Evolutionary conservation across 768 basidiomycete genomes (phyloP).

Genomic region (Lactarius akahatsu): DNA sequence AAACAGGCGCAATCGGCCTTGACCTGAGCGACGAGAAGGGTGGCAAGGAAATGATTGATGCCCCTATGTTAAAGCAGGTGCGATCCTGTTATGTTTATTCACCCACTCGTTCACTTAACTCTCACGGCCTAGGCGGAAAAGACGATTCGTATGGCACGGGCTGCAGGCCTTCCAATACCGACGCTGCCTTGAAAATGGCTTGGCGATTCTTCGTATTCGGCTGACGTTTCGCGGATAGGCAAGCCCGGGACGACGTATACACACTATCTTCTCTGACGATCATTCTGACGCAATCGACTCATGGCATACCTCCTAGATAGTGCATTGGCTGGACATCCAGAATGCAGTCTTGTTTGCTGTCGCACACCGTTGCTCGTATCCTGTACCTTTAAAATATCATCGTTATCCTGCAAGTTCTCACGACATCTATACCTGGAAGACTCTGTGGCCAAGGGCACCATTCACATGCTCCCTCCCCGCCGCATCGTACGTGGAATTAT

Average conservation of each 20-base stretch:
- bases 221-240: background rate
- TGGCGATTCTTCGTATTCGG: background rate
- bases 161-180: constrained; percentile 26
- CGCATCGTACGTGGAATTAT: constrained; percentile 27
- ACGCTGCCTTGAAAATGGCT: background rate
- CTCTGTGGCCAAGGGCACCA: background rate
- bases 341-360: background rate
- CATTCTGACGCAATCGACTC: background rate
- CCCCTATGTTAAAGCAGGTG: constrained; percentile 86
- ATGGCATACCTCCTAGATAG: background rate
- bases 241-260: background rate
- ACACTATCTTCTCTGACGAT: background rate
- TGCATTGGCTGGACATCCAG: background rate
- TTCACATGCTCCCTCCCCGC: constrained; percentile 50
- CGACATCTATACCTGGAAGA: background rate
- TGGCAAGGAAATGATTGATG: constrained; percentile 82
- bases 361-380: background rate
- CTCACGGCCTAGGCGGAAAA: constrained; percentile 21
- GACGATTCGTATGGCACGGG: constrained; percentile 20
- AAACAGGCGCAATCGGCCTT: constrained; percentile 71
- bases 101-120: background rate
- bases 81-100: constrained; percentile 16
- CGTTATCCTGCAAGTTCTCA: background rate
- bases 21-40: constrained; percentile 49
- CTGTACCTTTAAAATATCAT: background rate